Base-by-base conservation (phyloP, 495 filamentous ascomycete species). In the Xylaria longipes region DNA sequence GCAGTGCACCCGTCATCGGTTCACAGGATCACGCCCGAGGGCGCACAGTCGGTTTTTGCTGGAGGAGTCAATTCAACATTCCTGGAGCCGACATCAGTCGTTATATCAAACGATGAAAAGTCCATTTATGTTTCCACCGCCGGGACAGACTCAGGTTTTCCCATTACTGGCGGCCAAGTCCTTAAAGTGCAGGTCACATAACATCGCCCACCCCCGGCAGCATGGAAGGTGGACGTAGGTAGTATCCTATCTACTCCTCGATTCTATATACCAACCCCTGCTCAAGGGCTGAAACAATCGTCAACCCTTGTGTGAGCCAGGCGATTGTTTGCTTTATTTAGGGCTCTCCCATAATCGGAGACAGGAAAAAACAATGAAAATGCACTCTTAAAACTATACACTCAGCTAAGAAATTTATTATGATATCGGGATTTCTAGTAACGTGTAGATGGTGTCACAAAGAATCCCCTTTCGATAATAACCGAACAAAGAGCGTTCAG, bases 11-110 rank as follows among this genome's bases (percentile, higher is more conserved):
- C 68, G 7, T 65, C 69, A 62, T 64, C 74, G 12, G 37, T 83
- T 8, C 72, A 72, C n/a, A 76, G 76, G 68, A 73, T 85, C 15
- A 68, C 39, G 7, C 66, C 70, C 8, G 68, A 74, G 65, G 82
- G 82, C 1, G 43, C 20, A 14, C 71, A 76, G 43, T 69, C 25
- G 25, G 52, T 77, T 35, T 71, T 81, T 68, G 70, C 63, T 29
- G 81, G 79, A 12, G 75, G 74, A 0, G 54, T 39, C 1, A 37
- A 52, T 20, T 70, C 75, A 12, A 70, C 64, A 1, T 37, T 66
- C 27, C 62, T 71, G 5, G 74, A 78, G 5, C 78, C 78, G 31
- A 80, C 80, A 22, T 77, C 72, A 20, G 68, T 77, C 39, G 65
- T 68, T 25, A 56, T 79, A 48, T 67, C 48, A 7, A 73, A 71